Evolutionary conservation across 1,284 basidiomycete species (phyloP).

Genomic region (Tilletiaria anomala): DNA sequence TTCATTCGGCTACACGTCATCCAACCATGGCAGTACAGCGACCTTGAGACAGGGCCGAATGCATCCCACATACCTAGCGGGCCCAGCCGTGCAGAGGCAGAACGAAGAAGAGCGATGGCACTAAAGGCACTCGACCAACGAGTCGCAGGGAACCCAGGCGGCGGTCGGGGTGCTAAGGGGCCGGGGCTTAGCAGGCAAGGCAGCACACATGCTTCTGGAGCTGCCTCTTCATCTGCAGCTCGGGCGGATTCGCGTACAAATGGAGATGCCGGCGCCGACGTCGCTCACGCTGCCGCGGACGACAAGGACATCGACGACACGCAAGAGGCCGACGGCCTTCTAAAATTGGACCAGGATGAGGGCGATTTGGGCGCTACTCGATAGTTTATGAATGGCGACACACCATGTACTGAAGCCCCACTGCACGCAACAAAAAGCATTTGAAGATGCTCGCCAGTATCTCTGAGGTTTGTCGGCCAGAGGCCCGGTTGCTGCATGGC

Average conservation of each 20-base stretch:
- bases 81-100: slow-evolving; percentile 16
- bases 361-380: not conserved
- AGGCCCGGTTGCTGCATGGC: too few relatives aligned
- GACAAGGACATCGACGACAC: not conserved
- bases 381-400: not conserved
- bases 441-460: too few relatives aligned
- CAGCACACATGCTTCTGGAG: not conserved
- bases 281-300: not conserved
- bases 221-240: not conserved
- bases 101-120: slow-evolving; percentile 60
- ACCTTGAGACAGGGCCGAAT: not conserved
- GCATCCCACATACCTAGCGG: not conserved
- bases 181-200: too few relatives aligned
- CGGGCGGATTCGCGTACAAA: not conserved
- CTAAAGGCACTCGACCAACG: slow-evolving; percentile 89
- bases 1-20: slow-evolving; percentile 54
- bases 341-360: not conserved
- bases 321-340: not conserved
- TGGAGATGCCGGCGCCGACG: not conserved
- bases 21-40: slow-evolving; percentile 55
- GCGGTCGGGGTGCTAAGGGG: too few relatives aligned
- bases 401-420: too few relatives aligned
- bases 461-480: too few relatives aligned
- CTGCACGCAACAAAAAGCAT: too few relatives aligned
- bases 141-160: slow-evolving; percentile 46